Percentiles rank a stretch among this genome's conserved stretches.
phyloP scores from a whole-genome alignment of 2,329 filamentous ascomycete genomes.

The Colletotrichum lentis region DNA sequence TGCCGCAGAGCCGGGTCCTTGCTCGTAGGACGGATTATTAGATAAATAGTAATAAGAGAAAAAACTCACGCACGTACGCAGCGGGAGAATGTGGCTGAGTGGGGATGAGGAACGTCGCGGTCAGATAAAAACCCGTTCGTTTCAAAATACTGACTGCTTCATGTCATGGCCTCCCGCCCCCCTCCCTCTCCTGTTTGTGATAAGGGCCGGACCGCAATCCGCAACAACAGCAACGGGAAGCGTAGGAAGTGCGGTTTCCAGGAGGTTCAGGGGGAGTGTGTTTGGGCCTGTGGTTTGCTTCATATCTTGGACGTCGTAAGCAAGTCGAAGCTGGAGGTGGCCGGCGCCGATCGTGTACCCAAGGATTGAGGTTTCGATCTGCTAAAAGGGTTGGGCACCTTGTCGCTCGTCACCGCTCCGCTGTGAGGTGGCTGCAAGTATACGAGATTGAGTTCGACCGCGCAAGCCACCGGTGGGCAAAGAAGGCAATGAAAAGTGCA shows the following conservation, averaged over 20 bases:
- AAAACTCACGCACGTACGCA: slow-evolving; percentile 3
- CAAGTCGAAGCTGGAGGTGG: slow-evolving; percentile 6
- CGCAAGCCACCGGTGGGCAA: background rate
- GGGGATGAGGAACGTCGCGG: background rate
- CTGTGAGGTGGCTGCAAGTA: background rate
- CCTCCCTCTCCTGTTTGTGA: background rate
- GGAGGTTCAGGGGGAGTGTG: slow-evolving; percentile 26
- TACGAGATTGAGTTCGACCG: background rate
- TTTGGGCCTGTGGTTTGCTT: slow-evolving; percentile 26
- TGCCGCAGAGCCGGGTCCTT: slow-evolving; percentile 17
- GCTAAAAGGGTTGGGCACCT: background rate
- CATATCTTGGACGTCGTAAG: slow-evolving; percentile 23
- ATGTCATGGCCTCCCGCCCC: background rate
- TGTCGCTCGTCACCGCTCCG: background rate
- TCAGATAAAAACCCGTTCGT: slow-evolving; percentile 10
- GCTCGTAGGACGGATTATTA: too few relatives aligned
- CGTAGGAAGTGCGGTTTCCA: slow-evolving; percentile 6
- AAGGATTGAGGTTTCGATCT: background rate
- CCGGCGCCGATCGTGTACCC: slow-evolving; percentile 9
- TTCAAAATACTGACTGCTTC: slow-evolving; percentile 1
- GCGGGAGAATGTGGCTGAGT: slow-evolving; percentile 13
- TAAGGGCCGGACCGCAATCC: background rate
- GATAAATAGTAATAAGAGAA: background rate
- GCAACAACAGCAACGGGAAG: slow-evolving; percentile 6
- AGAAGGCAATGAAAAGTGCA: background rate